Evolutionary conservation across 2,329 filamentous ascomycete genomes (phyloP).

Genomic region (Calonectria honghensis): DNA sequence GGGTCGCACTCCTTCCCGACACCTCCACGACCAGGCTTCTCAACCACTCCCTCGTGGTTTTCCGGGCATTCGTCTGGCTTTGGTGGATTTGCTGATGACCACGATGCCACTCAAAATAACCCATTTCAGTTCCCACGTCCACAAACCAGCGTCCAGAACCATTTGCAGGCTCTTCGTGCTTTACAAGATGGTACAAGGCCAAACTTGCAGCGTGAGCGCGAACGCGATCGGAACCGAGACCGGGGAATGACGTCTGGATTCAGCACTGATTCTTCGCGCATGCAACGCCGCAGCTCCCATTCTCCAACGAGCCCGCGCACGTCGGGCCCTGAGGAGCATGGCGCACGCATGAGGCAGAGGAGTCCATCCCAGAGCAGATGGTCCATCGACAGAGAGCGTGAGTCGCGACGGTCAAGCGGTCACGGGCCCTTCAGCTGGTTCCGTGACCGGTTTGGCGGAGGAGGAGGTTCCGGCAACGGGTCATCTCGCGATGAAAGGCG

Average conservation of each 20-base stretch:
- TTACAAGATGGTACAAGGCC: conserved; percentile 39
- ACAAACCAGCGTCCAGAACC: conserved; percentile 55
- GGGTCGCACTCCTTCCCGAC: conserved; percentile 39
- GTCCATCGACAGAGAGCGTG: conserved; percentile 53
- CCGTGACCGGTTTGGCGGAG: conserved; percentile 63
- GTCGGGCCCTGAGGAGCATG: conserved; percentile 55
- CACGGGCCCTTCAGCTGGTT: conserved; percentile 66
- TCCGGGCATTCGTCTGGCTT: conserved; percentile 2
- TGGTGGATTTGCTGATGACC: conserved; percentile 29
- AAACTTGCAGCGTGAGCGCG: conserved; percentile 44
- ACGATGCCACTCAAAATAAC: conserved; percentile 39
- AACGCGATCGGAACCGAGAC: conserved; percentile 52
- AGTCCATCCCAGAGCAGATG: conserved; percentile 62
- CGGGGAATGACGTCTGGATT: conserved; percentile 52
- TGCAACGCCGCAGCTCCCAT: conserved; percentile 62
- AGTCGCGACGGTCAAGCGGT: conserved; percentile 58
- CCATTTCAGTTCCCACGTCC: conserved; percentile 49
- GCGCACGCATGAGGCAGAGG: conserved; percentile 61
- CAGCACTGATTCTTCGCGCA: conserved; percentile 59
- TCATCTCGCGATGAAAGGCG: conserved; percentile 56
- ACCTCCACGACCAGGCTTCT: conserved; percentile 7
- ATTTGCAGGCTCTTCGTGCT: conserved; percentile 57
- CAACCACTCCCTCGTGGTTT: conserved; percentile 39
- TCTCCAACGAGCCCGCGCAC: conserved; percentile 62
- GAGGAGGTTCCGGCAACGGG: conserved; percentile 54